Conservation (phyloP, 2,329 filamentous ascomycete genomes). For the Fusarium dimerum region DNA sequence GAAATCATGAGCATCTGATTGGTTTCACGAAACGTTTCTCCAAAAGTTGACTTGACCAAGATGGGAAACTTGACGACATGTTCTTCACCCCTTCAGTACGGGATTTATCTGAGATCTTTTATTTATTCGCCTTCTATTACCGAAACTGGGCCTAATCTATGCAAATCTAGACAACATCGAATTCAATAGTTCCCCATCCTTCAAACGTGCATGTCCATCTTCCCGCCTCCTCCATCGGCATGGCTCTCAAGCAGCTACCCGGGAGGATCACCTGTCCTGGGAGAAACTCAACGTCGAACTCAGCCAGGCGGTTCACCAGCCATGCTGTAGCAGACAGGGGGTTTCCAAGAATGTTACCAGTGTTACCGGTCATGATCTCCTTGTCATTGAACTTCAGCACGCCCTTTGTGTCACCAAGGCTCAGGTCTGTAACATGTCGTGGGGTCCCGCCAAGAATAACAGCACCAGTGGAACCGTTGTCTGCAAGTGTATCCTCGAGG, state of each 20-base stretch:
- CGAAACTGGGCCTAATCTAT: background rate
- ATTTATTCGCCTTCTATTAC: background rate
- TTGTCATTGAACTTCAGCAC: slow-evolving; percentile 24
- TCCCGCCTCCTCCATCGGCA: slow-evolving; percentile 26
- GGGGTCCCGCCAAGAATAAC: slow-evolving; percentile 31
- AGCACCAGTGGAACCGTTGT: slow-evolving; percentile 25
- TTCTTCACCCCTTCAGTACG: too few relatives aligned
- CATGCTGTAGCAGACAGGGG: slow-evolving; percentile 27
- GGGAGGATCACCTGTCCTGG: slow-evolving; percentile 28
- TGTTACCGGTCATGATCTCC: slow-evolving; percentile 28
- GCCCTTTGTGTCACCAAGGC: slow-evolving; percentile 23
- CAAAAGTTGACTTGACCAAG: too few relatives aligned
- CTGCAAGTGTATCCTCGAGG: slow-evolving; percentile 29
- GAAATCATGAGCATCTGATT: slow-evolving; percentile 12
- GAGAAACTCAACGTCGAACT: slow-evolving; percentile 24
- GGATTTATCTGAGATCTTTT: too few relatives aligned
- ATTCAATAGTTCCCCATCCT: slow-evolving; percentile 27
- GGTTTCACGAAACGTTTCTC: background rate
- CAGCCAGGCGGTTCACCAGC: slow-evolving; percentile 26
- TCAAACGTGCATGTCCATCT: slow-evolving; percentile 27
- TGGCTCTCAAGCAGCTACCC: slow-evolving; percentile 26
- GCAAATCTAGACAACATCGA: slow-evolving; percentile 20
- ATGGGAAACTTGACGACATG: too few relatives aligned
- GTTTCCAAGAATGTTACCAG: slow-evolving; percentile 28
- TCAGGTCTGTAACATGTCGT: slow-evolving; percentile 22